Evolutionary conservation across 2,329 filamentous ascomycete species (phyloP), one percentile per base, ranked within the genome.

Genomic region (Periconia sp.): DNA sequence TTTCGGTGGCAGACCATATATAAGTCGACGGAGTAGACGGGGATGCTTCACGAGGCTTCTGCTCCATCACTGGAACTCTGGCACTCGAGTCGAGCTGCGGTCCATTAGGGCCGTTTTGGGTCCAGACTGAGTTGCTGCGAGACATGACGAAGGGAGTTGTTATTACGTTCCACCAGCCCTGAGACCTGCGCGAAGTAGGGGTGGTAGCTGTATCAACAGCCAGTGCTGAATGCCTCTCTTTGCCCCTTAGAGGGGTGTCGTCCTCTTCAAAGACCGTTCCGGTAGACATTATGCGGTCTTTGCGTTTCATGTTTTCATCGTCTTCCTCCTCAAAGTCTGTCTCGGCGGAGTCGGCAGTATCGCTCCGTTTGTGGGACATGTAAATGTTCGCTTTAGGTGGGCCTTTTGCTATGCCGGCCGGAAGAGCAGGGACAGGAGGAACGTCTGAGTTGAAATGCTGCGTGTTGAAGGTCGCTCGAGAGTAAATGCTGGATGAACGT

Each of bases 141-240:
- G 77, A 69, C 49, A 68, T 64, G 20, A 72, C 66, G 63, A 91
- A 91, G 0, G 89, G 89, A 1, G 88, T 89, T 8, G 83, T 86
- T 51, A 92, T 84, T 59, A 89, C 81, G 63, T 90, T 89, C 89
- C 89, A 92, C 88, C 89, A 92, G 18, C 89, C 89, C 55, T 81
- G 80, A 23, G 86, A 87, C 51, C 80, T 81, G 11, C 83, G 81
- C 41, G 78, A 81, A 27, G 82, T 83, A 41, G 82, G 83, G 6
- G 74, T 63, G 18, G 70, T 58, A 15, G 63, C 62, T 2, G 73
- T 74, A 46, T 76, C 71, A 20, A 76, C 61, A 45, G 67, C 59
- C 42, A 75, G 49, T 45, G 79, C 71, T 15, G 60, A 60, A 17
- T 67, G 63, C 6, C 60, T 47, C n/a, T 54, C 61, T 23, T 54